These are phyloP conservation scores for Debaryomyces castellii DNA, from an alignment of 805 yeast species.

Conservation along the genomic window DNA sequence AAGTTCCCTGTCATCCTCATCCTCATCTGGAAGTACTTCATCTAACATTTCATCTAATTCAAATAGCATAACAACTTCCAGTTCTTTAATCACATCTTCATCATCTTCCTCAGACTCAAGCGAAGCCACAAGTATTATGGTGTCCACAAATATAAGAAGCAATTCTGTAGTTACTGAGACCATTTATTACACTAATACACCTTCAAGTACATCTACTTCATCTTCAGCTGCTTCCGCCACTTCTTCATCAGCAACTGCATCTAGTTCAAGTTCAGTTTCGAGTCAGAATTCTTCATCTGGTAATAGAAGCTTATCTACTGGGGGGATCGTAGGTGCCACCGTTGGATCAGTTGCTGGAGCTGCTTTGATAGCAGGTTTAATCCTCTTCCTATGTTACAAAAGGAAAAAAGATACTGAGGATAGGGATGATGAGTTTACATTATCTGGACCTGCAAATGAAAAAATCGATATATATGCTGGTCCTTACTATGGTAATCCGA, in stretches of 20 bases:
- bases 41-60: slow-evolving; percentile 3
- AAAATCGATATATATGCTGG: slow-evolving; percentile 17
- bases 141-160: slow-evolving; percentile 9
- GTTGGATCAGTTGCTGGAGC: slow-evolving; percentile 43
- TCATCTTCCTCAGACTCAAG: slow-evolving; percentile 13
- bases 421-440: slow-evolving; percentile 36
- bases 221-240: slow-evolving; percentile 4
- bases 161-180: slow-evolving; percentile 4
- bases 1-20: slow-evolving; percentile 3
- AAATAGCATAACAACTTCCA: slow-evolving; percentile 6
- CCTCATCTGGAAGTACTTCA: slow-evolving; percentile 13
- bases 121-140: slow-evolving; percentile 2
- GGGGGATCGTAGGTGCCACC: slow-evolving; percentile 43
- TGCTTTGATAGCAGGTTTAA: slow-evolving; percentile 32
- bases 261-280: slow-evolving; percentile 4
- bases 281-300: slow-evolving; percentile 8
- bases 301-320: slow-evolving; percentile 25
- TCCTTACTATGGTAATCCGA: slow-evolving; percentile 20
- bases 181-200: neutral
- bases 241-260: neutral
- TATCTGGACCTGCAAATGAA: slow-evolving; percentile 25
- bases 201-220: slow-evolving; percentile 8
- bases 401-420: slow-evolving; percentile 40
- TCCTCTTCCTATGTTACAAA: slow-evolving; percentile 41
- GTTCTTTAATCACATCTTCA: slow-evolving; percentile 11